Conservation (phyloP, 306 rosid species). For the Cicer chorassanicum region DNA sequence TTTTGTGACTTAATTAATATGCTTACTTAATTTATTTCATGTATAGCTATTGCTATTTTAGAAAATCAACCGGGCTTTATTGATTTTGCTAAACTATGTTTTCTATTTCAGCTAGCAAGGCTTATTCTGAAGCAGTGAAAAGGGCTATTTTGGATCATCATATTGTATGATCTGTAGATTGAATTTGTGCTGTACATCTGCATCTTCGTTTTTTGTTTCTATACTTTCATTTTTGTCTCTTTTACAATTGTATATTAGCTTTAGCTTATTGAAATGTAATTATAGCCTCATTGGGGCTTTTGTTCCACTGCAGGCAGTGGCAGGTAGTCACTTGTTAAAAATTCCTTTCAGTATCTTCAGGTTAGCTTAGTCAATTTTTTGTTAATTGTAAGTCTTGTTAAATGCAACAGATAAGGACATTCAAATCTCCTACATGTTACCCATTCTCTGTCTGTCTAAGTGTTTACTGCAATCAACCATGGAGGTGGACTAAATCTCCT, state of each 20-base stretch:
- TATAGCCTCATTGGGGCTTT: constrained; percentile 36
- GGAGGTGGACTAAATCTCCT: constrained; percentile 4
- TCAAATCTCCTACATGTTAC: constrained; percentile 9
- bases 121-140: constrained; percentile 76
- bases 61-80: constrained; percentile 25
- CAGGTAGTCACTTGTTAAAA: constrained; percentile 67
- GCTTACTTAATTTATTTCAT: constrained; percentile 15
- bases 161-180: constrained; percentile 61
- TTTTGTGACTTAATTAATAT: constrained; percentile 4
- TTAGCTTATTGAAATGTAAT: constrained; percentile 33
- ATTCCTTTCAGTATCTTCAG: constrained; percentile 94
- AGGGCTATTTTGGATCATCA: constrained; percentile 68
- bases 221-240: constrained; percentile 30
- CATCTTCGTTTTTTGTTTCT: neutral
- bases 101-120: constrained; percentile 60
- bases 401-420: constrained; percentile 27
- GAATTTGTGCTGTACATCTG: constrained; percentile 33
- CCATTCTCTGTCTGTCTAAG: constrained; percentile 1
- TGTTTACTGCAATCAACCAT: constrained; percentile 28
- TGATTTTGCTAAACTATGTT: constrained; percentile 49
- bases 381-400: constrained; percentile 17
- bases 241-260: constrained; percentile 7
- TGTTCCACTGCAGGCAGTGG: constrained; percentile 68
- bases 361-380: constrained; percentile 51
- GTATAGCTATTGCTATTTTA: neutral